phyloP scores from a whole-genome alignment of 164 flowering plant species.

The Buxus sempervirens region DNA sequence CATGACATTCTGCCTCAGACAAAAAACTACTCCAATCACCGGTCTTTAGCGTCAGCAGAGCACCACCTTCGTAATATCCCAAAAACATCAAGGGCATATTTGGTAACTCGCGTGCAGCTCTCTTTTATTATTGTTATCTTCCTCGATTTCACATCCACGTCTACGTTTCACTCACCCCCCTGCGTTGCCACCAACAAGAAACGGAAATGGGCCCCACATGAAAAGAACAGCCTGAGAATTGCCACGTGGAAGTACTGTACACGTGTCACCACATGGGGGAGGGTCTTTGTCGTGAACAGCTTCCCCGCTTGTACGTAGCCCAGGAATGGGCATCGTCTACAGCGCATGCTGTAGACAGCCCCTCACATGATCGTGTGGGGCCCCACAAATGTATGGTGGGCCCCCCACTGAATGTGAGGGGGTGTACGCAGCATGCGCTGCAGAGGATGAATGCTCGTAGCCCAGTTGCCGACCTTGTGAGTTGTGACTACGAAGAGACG shows the following conservation, averaged over 20 bases:
- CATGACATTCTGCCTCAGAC: no score
- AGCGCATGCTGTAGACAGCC: no score
- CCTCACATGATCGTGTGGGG: no score
- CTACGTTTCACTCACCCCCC: conserved; percentile 6
- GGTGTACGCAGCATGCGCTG: no score
- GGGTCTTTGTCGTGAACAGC: conserved; percentile 20
- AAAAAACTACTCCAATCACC: no score
- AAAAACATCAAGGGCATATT: background rate
- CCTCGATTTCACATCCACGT: conserved; percentile 12
- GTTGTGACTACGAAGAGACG: conserved; percentile 48
- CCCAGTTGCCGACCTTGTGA: conserved; percentile 41
- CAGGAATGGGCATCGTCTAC: no score
- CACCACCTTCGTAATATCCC: background rate
- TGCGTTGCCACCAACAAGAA: conserved; percentile 12
- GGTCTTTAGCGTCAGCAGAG: no score
- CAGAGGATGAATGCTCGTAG: no score
- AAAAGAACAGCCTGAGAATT: background rate
- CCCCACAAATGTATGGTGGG: no score
- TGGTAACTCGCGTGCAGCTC: background rate
- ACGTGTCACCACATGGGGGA: conserved; percentile 17
- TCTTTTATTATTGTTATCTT: background rate
- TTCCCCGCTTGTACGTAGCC: conserved; percentile 24
- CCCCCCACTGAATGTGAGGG: no score
- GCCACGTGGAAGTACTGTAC: conserved; percentile 10
- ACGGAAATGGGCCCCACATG: conserved; percentile 4